phyloP scores from a whole-genome alignment of 805 yeast genomes.

The Saturnispora saitoi region DNA sequence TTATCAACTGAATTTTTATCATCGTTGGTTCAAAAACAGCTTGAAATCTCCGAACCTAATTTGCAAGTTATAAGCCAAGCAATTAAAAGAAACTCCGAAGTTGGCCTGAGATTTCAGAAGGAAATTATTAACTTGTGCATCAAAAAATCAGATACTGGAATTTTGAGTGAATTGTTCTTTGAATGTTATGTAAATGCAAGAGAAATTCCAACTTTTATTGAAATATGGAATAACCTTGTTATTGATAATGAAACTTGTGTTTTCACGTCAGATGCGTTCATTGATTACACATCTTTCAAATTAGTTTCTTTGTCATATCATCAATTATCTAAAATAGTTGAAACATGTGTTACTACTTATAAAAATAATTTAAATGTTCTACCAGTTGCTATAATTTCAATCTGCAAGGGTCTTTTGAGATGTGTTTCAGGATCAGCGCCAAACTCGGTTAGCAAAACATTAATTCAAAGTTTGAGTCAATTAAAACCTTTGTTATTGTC shows the following conservation, averaged over 20 bases:
- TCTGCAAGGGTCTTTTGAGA: slow-evolving; percentile 35
- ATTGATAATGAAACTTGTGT: slow-evolving; percentile 3
- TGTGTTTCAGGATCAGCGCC: slow-evolving; percentile 22
- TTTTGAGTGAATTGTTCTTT: slow-evolving; percentile 14
- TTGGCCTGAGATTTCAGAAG: slow-evolving; percentile 41
- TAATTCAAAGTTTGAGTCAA: slow-evolving; percentile 13
- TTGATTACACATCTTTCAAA: slow-evolving; percentile 32
- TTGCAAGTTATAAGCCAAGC: slow-evolving; percentile 42
- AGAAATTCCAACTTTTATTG: slow-evolving; percentile 43
- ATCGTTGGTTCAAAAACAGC: slow-evolving; percentile 29
- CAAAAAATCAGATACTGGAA: background rate
- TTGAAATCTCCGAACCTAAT: slow-evolving; percentile 15
- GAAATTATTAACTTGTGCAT: slow-evolving; percentile 23
- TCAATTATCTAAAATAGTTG: slow-evolving; percentile 31
- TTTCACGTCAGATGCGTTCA: slow-evolving; percentile 24
- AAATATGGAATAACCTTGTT: slow-evolving; percentile 33
- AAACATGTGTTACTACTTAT: slow-evolving; percentile 14
- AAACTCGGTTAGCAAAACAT: slow-evolving; percentile 21
- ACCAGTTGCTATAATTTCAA: slow-evolving; percentile 21
- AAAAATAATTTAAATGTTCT: slow-evolving; percentile 8
- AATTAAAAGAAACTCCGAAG: slow-evolving; percentile 46
- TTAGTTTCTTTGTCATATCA: slow-evolving; percentile 37
- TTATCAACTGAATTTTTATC: slow-evolving; percentile 45
- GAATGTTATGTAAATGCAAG: slow-evolving; percentile 47
- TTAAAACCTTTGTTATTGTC: slow-evolving; percentile 17